Conservation (phyloP, 768 basidiomycete species). For the Baorangia bicolor region DNA sequence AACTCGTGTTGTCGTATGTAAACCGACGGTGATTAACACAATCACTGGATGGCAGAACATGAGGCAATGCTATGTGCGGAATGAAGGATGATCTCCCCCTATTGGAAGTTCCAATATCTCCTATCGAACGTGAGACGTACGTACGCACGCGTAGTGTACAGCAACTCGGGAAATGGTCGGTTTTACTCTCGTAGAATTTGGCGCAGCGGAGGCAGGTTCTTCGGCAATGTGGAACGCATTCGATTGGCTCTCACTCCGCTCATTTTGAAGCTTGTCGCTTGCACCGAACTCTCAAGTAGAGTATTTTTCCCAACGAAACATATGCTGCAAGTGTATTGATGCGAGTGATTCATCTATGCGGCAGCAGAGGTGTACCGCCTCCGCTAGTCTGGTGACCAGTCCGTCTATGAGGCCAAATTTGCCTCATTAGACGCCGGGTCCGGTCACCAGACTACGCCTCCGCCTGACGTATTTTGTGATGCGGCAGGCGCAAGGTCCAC, state of each 20-base stretch:
- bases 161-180: background rate
- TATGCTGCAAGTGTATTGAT: too few species aligned
- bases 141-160: background rate
- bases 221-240: background rate
- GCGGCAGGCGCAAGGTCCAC: too few species aligned
- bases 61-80: constrained; percentile 2
- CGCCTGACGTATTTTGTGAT: too few species aligned
- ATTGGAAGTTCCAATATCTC: background rate
- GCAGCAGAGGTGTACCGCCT: too few species aligned
- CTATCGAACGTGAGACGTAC: background rate
- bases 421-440: too few species aligned
- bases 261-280: background rate
- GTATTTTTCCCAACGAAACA: too few species aligned
- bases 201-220: background rate
- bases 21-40: constrained; percentile 10
- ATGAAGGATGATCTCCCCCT: background rate
- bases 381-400: too few species aligned
- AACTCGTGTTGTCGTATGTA: background rate
- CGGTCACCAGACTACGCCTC: too few species aligned
- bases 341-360: too few species aligned
- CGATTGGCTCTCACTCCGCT: background rate
- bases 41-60: constrained; percentile 13
- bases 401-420: too few species aligned
- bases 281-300: background rate
- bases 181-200: background rate